Conservation (phyloP, 2,329 filamentous ascomycete species). For the Acephala macrosclerotiorum region DNA sequence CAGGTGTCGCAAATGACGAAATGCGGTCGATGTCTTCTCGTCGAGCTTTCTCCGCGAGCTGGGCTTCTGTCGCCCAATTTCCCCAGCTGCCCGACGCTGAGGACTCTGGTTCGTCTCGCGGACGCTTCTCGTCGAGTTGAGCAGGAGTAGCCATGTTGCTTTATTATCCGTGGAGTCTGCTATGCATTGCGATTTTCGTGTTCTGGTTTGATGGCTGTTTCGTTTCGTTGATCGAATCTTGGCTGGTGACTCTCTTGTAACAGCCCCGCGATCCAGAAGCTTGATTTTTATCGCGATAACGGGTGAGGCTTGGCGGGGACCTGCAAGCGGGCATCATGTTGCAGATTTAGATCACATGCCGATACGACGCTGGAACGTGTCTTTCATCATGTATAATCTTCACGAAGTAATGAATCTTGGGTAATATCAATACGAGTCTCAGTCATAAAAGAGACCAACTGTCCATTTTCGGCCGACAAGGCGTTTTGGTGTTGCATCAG, state of each 20-base stretch:
- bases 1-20: slow-evolving; percentile 24
- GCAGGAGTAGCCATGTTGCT: slow-evolving; percentile 11
- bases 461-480: background rate
- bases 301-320: slow-evolving; percentile 10
- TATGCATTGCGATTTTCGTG: background rate
- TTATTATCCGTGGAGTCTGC: background rate
- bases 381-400: background rate
- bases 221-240: slow-evolving; percentile 9
- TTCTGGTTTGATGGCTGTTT: slow-evolving; percentile 7
- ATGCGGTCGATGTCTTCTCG: slow-evolving; percentile 15
- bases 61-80: slow-evolving; percentile 28
- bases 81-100: slow-evolving; percentile 1
- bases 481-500: background rate
- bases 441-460: background rate
- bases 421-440: background rate
- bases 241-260: background rate
- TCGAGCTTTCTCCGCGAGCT: slow-evolving; percentile 32
- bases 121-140: slow-evolving; percentile 15
- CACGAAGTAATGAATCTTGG: background rate
- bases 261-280: slow-evolving; percentile 11
- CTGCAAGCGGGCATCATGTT: slow-evolving; percentile 8
- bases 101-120: slow-evolving; percentile 18
- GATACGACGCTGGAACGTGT: background rate
- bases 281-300: slow-evolving; percentile 10
- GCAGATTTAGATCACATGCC: slow-evolving; percentile 9